phyloP scores from a whole-genome alignment of 148 eudicot genomes.

The Agrostemma githago region DNA sequence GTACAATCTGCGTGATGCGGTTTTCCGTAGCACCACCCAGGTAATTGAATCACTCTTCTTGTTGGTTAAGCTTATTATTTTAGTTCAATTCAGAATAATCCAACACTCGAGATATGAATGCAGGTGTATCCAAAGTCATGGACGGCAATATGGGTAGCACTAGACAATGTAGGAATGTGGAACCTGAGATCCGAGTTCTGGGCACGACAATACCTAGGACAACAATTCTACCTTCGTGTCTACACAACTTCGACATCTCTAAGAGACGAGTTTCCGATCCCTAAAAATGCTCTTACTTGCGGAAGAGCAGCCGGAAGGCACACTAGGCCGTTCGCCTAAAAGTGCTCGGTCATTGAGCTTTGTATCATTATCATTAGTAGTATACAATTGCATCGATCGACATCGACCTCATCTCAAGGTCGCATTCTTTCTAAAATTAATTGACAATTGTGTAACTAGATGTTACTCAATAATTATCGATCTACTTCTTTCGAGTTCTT shows the following conservation, averaged over 20 bases:
- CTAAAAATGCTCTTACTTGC: conserved; percentile 79
- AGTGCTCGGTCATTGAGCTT: background rate
- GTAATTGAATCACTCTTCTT: conserved; percentile 23
- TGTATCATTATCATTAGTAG: conserved; percentile 12
- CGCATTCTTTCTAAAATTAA: conserved; percentile 36
- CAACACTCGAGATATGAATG: background rate
- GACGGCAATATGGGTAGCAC: conserved; percentile 70
- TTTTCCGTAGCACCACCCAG: conserved; percentile 73
- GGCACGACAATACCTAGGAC: conserved; percentile 92
- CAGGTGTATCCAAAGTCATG: conserved; percentile 93
- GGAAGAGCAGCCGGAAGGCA: conserved; percentile 69
- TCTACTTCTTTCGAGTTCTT: no score
- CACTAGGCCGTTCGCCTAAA: conserved; percentile 54
- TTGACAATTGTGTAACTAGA: background rate
- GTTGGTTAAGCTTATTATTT: background rate
- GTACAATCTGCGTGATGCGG: conserved; percentile 89
- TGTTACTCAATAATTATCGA: no score
- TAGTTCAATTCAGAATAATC: no score
- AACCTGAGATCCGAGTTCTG: conserved; percentile 82
- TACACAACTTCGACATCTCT: conserved; percentile 66
- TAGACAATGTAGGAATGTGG: conserved; percentile 99
- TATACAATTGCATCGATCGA: conserved; percentile 21
- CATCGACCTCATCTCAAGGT: conserved; percentile 71
- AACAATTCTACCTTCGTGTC: conserved; percentile 76
- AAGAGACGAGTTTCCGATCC: conserved; percentile 80